Percentiles rank a stretch among this genome's conserved stretches.
Evolutionary conservation across 805 yeast species (phyloP).

Genomic region (Candida nanaspora): DNA sequence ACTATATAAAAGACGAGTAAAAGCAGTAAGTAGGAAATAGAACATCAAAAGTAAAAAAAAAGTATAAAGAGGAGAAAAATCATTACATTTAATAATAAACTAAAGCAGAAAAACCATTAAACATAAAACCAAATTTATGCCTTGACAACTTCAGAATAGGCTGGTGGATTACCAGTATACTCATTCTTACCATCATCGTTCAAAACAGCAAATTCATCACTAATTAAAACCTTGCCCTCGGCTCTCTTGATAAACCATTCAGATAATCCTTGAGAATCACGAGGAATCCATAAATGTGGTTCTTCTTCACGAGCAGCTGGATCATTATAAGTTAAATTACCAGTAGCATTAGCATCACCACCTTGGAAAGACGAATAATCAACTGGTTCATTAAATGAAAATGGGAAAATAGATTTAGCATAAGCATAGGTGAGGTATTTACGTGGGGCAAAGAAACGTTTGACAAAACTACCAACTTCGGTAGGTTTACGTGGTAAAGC

Average conservation of each 20-base stretch:
- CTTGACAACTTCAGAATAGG: constrained; percentile 40
- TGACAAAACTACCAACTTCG: constrained; percentile 5
- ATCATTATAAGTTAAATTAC: constrained; percentile 32
- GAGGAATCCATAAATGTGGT: constrained; percentile 67
- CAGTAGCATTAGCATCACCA: constrained; percentile 2
- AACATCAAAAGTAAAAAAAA: too few species aligned
- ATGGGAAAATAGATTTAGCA: constrained; percentile 36
- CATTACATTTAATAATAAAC: too few species aligned
- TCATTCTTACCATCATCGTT: constrained; percentile 49
- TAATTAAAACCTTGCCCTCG: constrained; percentile 45
- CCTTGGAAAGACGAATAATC: too few species aligned
- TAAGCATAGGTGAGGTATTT: constrained; percentile 31
- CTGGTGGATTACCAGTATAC: constrained; percentile 65
- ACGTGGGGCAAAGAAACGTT: constrained; percentile 39
- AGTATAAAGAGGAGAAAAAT: too few species aligned
- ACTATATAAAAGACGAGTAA: too few species aligned
- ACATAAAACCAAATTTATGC: background rate
- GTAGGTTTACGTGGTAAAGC: constrained; percentile 5
- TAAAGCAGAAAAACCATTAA: background rate
- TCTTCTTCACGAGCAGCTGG: constrained; percentile 50
- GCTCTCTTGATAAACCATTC: constrained; percentile 51
- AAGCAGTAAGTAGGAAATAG: too few species aligned
- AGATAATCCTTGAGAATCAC: constrained; percentile 62
- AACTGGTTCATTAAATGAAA: constrained; percentile 22
- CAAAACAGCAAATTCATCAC: constrained; percentile 49